Evolutionary conservation across 1,284 basidiomycete species (phyloP).

Genomic region (Bondarzewia mesenterica): DNA sequence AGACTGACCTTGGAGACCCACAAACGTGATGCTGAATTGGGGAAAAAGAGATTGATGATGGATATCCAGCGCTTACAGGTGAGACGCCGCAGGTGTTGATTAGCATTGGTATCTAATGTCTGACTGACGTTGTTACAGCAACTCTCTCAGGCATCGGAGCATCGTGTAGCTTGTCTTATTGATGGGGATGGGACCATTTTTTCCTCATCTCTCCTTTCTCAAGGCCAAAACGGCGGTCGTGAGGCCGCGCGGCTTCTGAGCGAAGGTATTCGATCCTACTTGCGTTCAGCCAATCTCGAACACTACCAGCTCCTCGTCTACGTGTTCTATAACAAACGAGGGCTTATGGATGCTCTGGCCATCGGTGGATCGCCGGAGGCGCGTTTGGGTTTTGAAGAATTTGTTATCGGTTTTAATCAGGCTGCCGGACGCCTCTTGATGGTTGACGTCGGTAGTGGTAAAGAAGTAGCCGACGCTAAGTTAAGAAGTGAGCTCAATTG

Average conservation of each 20-base stretch:
- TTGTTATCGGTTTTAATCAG: slow-evolving; percentile 60
- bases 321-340: slow-evolving; percentile 57
- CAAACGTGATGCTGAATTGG: no score
- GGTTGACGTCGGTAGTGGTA: slow-evolving; percentile 63
- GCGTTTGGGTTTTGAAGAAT: slow-evolving; percentile 47
- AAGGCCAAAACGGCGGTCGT: slow-evolving; percentile 50
- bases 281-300: no score
- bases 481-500: slow-evolving; percentile 45
- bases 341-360: slow-evolving; percentile 42
- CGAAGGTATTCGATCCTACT: slow-evolving; percentile 38
- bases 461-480: slow-evolving; percentile 69
- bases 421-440: slow-evolving; percentile 56
- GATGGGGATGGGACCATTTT: slow-evolving; percentile 68
- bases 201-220: slow-evolving; percentile 37
- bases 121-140: no score
- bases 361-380: slow-evolving; percentile 31
- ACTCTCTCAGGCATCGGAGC: no score
- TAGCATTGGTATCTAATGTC: no score
- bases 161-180: slow-evolving; percentile 45
- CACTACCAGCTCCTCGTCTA: slow-evolving; percentile 60
- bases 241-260: slow-evolving; percentile 43
- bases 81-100: no score
- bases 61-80: no score
- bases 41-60: no score
- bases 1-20: no score